Conservation (phyloP, 1,284 basidiomycete species). For the Cutaneotrichosporon sp. region DNA sequence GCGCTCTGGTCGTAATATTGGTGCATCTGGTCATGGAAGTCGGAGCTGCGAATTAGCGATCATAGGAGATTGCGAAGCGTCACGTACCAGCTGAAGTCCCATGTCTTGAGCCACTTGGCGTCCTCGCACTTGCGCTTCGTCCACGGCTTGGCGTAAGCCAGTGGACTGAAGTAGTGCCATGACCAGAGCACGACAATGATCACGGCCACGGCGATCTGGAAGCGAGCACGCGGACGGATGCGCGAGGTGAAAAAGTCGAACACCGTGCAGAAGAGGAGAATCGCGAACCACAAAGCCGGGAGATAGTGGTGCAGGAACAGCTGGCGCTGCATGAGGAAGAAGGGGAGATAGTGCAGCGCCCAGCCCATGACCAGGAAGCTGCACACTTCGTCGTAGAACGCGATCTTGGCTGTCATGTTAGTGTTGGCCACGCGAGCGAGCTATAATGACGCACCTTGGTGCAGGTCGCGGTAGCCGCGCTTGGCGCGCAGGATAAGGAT, state of each 20-base stretch:
- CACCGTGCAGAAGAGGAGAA: conserved; percentile 69
- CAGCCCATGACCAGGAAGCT: conserved; percentile 91
- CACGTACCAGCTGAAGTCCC: conserved; percentile 92
- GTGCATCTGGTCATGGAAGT: conserved; percentile 40
- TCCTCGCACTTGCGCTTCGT: conserved; percentile 70
- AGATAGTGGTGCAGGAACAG: conserved; percentile 97
- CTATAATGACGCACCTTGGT: conserved; percentile 69
- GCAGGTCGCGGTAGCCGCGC: conserved; percentile 84
- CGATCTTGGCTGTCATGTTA: conserved; percentile 66
- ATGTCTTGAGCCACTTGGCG: conserved; percentile 81
- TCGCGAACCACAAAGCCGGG: conserved; percentile 89
- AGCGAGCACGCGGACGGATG: conserved; percentile 66
- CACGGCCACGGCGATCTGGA: conserved; percentile 72
- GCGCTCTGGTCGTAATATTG: conserved; percentile 26
- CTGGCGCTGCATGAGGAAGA: conserved; percentile 93
- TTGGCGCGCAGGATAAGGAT: conserved; percentile 82
- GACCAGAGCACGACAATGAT: conserved; percentile 70
- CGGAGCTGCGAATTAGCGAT: conserved; percentile 21
- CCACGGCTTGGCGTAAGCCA: conserved; percentile 84
- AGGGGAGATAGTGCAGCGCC: conserved; percentile 91
- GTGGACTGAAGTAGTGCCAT: conserved; percentile 72
- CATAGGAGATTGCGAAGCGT: background rate
- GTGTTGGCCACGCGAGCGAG: conserved; percentile 8
- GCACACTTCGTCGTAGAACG: conserved; percentile 86
- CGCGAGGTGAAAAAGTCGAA: conserved; percentile 82